These are phyloP conservation scores for Polymyxa betae DNA, from an alignment of 208 protist species.

Conservation along the genomic window DNA sequence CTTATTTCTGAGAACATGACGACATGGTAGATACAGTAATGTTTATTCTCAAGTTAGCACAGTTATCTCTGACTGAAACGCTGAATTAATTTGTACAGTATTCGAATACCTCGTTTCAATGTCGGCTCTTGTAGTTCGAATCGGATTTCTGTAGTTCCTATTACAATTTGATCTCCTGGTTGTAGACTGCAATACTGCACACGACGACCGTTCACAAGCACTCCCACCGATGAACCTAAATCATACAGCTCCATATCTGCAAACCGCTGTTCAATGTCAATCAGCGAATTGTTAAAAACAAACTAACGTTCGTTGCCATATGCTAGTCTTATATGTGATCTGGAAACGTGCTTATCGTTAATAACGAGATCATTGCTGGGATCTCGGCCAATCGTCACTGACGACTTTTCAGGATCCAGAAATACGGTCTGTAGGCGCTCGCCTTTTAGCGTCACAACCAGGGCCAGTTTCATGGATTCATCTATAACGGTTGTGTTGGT, in stretches of 20 bases:
- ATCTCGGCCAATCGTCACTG: slow-evolving; percentile 6
- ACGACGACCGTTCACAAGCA: background rate
- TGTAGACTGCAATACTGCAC: background rate
- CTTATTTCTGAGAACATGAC: too few species aligned
- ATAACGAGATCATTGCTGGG: slow-evolving; percentile 24
- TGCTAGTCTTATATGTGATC: background rate
- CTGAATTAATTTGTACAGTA: background rate
- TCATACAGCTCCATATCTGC: slow-evolving; percentile 17
- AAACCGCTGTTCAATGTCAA: background rate
- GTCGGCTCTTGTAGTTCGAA: background rate
- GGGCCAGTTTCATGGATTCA: background rate
- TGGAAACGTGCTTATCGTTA: slow-evolving; percentile 44
- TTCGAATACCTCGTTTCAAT: background rate
- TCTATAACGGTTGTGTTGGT: background rate
- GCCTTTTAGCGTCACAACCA: background rate
- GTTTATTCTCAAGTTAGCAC: too few species aligned
- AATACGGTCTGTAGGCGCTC: background rate
- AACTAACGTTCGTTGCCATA: background rate
- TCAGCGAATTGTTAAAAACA: background rate
- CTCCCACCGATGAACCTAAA: slow-evolving; percentile 18
- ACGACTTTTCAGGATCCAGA: background rate
- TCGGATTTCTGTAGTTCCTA: background rate
- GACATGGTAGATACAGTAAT: too few species aligned
- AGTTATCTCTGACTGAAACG: too few species aligned
- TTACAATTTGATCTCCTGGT: background rate